A percentile compares a stretch with the other conserved stretches of the same genome.
Conservation (phyloP, 2,329 filamentous ascomycete genomes). For the Monosporascus sp. region DNA sequence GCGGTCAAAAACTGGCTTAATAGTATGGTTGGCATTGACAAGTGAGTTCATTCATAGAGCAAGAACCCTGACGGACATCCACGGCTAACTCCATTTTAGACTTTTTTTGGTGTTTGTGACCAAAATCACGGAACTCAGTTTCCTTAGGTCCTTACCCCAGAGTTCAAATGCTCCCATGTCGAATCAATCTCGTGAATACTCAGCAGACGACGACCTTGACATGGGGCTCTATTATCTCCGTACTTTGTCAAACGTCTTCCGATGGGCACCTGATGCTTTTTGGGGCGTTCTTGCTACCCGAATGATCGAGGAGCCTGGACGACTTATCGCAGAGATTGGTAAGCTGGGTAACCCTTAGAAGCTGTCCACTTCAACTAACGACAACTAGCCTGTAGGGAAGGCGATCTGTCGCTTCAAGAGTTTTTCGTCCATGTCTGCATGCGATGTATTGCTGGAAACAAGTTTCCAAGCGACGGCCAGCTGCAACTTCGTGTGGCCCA, state of each 20-base stretch:
- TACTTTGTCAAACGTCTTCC: slow-evolving; percentile 68
- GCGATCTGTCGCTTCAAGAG: slow-evolving; percentile 59
- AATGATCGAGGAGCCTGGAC: slow-evolving; percentile 42
- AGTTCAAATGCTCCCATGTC: slow-evolving; percentile 18
- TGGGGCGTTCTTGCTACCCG: slow-evolving; percentile 68
- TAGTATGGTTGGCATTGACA: slow-evolving; percentile 57
- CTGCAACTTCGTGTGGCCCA: slow-evolving; percentile 52
- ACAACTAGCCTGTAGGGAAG: slow-evolving; percentile 44
- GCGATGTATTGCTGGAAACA: slow-evolving; percentile 49
- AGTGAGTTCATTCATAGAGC: slow-evolving; percentile 35
- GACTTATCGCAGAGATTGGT: slow-evolving; percentile 46
- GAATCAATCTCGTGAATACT: slow-evolving; percentile 32
- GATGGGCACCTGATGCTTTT: slow-evolving; percentile 61
- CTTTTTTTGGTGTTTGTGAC: slow-evolving; percentile 57
- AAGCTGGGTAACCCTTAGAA: slow-evolving; percentile 28
- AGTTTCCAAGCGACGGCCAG: slow-evolving; percentile 29
- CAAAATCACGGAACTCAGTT: slow-evolving; percentile 52
- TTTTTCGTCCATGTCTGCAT: slow-evolving; percentile 65
- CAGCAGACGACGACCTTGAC: slow-evolving; percentile 63
- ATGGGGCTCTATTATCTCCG: slow-evolving; percentile 75
- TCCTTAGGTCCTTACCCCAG: slow-evolving; percentile 36
- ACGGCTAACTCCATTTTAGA: slow-evolving; percentile 32
- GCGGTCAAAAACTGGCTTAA: slow-evolving; percentile 79
- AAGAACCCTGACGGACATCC: neutral
- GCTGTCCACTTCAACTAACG: slow-evolving; percentile 21